Percentiles rank a stretch among this genome's conserved stretches.
phyloP scores from a whole-genome alignment of 2,329 filamentous ascomycete genomes.

The Paraphoma sp. region DNA sequence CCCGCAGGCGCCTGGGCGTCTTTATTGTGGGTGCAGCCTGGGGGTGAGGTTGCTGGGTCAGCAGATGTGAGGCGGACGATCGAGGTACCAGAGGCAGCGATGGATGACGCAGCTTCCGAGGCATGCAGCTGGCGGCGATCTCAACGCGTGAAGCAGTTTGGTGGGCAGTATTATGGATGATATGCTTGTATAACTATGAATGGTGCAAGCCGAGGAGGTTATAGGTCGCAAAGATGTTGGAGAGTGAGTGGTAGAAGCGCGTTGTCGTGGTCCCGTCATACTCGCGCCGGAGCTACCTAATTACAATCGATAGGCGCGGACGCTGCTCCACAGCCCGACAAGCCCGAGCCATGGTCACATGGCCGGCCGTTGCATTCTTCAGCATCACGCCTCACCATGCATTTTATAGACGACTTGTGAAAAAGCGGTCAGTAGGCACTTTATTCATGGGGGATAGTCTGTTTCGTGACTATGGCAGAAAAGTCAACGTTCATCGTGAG shows the following conservation, averaged over 20 bases:
- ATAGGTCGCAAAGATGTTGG: conserved; percentile 4
- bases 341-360: background rate
- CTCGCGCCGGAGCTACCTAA: background rate
- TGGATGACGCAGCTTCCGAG: conserved; percentile 38
- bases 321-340: background rate
- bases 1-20: conserved; percentile 20
- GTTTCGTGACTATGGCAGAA: too few relatives aligned
- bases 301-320: background rate
- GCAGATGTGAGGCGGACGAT: conserved; percentile 34
- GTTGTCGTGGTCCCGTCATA: background rate
- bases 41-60: conserved; percentile 25
- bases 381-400: background rate
- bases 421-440: background rate
- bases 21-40: conserved; percentile 30
- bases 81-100: conserved; percentile 28
- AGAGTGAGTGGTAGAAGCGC: conserved; percentile 8
- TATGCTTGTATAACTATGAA: background rate
- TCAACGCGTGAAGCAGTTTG: conserved; percentile 7
- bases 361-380: background rate
- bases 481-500: too few relatives aligned
- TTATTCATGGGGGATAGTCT: too few relatives aligned
- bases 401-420: background rate
- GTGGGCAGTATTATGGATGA: background rate
- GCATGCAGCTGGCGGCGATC: conserved; percentile 30
- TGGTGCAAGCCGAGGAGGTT: background rate